These are phyloP conservation scores for Amphicarpaea edgeworthii DNA, from an alignment of 306 rosid genomes.

Conservation along the genomic window DNA sequence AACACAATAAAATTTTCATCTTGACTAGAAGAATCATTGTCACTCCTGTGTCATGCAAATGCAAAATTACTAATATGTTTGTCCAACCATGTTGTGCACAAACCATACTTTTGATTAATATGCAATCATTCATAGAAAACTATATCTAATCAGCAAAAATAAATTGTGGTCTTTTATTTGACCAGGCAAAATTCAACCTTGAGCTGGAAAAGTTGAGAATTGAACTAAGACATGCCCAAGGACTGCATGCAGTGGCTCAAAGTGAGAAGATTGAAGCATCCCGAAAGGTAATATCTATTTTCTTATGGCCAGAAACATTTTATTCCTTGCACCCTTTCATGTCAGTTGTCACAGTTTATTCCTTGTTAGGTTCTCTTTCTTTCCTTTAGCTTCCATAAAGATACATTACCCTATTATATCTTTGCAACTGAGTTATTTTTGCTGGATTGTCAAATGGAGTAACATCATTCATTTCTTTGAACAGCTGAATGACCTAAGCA, in stretches of 20 bases:
- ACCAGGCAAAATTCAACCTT: slow-evolving; percentile 70
- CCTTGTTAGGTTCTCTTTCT: neutral
- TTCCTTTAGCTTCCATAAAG: neutral
- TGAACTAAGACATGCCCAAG: slow-evolving; percentile 88
- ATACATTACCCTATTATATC: slow-evolving; percentile 12
- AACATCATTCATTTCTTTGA: slow-evolving; percentile 46
- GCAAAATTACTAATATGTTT: slow-evolving; percentile 10
- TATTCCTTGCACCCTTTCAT: slow-evolving; percentile 7
- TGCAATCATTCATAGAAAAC: slow-evolving; percentile 1
- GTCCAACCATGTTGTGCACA: neutral
- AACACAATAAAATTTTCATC: slow-evolving; percentile 1
- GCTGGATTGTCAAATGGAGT: slow-evolving; percentile 36
- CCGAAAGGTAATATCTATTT: slow-evolving; percentile 62
- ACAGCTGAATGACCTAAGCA: slow-evolving; percentile 69
- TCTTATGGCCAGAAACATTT: slow-evolving; percentile 26
- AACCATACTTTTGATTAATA: slow-evolving; percentile 2
- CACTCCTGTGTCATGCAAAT: slow-evolving; percentile 26
- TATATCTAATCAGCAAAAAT: slow-evolving; percentile 1
- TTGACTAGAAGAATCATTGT: slow-evolving; percentile 33
- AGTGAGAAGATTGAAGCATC: slow-evolving; percentile 78
- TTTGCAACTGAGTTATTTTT: slow-evolving; percentile 22
- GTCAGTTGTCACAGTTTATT: slow-evolving; percentile 9
- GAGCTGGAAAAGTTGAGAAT: slow-evolving; percentile 90
- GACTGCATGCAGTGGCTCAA: slow-evolving; percentile 86
- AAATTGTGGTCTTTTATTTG: slow-evolving; percentile 40